Evolutionary conservation across 208 protist species (phyloP).

Genomic region (Leptomonas seymouri): DNA sequence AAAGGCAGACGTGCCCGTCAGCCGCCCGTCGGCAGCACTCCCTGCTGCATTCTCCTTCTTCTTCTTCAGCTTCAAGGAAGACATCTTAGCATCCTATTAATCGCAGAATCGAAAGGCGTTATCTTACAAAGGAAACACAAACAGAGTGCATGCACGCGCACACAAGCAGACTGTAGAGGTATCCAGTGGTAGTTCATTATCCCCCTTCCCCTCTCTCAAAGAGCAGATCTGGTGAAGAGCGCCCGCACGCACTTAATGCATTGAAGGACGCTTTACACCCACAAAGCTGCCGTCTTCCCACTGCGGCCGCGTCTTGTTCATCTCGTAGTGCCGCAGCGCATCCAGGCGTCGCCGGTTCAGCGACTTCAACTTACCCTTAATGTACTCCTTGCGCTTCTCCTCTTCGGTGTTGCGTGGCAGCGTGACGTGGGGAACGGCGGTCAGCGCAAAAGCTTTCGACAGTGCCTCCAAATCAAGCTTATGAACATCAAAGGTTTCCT

Average conservation of each 20-base stretch:
- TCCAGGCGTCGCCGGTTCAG: conserved; percentile 67
- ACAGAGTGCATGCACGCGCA: too few relatives aligned
- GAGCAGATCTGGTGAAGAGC: not conserved
- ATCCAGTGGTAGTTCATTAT: too few relatives aligned
- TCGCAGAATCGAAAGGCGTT: too few relatives aligned
- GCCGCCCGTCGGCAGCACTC: not conserved
- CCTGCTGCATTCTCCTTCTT: not conserved
- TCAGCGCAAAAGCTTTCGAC: conserved; percentile 92
- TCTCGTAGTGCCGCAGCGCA: conserved; percentile 78
- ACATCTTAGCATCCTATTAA: too few relatives aligned
- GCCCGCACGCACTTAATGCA: conserved; percentile 12
- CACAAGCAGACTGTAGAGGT: too few relatives aligned
- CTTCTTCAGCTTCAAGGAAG: not conserved
- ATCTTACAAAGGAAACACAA: too few relatives aligned
- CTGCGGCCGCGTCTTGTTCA: conserved; percentile 80
- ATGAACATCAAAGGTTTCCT: conserved; percentile 93
- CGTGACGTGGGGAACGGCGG: conserved; percentile 80
- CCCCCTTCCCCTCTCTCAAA: too few relatives aligned
- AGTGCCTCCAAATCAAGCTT: conserved; percentile 93
- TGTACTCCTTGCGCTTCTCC: conserved; percentile 81
- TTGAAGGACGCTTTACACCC: conserved; percentile 44
- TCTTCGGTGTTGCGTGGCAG: conserved; percentile 67
- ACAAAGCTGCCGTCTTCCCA: conserved; percentile 86
- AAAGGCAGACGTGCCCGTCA: too few relatives aligned
- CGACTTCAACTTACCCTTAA: conserved; percentile 91